Evolutionary conservation across 306 rosid species (phyloP).

Genomic region (Rubus idaeus): DNA sequence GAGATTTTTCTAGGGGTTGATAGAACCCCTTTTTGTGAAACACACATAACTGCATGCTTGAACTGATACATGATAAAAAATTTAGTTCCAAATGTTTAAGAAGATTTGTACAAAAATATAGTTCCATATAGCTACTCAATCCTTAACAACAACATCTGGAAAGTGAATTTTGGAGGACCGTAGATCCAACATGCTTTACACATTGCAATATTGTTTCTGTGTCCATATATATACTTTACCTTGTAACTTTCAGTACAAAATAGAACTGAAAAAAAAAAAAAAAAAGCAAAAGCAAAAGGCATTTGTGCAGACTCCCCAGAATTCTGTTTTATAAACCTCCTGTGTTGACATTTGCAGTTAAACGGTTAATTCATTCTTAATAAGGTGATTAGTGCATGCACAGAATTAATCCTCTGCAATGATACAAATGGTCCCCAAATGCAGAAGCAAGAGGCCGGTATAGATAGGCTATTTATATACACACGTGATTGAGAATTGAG

Average conservation of each 20-base stretch:
- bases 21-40: too few relatives aligned
- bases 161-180: neutral
- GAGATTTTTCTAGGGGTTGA: too few relatives aligned
- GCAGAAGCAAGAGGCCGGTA: conserved; percentile 25
- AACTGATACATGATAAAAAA: too few relatives aligned
- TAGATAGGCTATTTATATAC: too few relatives aligned
- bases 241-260: neutral
- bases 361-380: too few relatives aligned
- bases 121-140: too few relatives aligned
- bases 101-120: too few relatives aligned
- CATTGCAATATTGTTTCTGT: neutral
- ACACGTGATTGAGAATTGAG: too few relatives aligned
- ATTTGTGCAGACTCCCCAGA: neutral
- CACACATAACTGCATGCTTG: too few relatives aligned
- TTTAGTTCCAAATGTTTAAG: too few relatives aligned
- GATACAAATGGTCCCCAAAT: conserved; percentile 13
- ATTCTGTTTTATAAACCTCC: neutral
- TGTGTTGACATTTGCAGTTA: too few relatives aligned
- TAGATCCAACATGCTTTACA: neutral
- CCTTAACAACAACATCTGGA: neutral
- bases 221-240: neutral
- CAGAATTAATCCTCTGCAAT: neutral
- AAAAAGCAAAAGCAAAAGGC: neutral
- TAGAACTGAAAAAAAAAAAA: neutral
- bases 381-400: neutral